Conservation (phyloP, 805 yeast genomes). For the Barnettozyma wickerhamii region DNA sequence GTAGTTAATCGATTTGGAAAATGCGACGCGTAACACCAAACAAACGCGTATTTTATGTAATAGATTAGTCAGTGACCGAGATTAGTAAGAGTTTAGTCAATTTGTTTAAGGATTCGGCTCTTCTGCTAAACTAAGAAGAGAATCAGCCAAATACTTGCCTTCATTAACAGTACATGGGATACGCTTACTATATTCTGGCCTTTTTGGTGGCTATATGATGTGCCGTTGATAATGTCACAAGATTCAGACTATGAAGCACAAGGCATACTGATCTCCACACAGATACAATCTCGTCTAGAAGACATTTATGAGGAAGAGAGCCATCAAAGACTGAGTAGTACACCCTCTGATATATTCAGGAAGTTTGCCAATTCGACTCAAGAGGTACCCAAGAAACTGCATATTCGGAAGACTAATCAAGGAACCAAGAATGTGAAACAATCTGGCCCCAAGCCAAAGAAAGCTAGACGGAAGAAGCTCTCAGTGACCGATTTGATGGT, state of each 20-base stretch:
- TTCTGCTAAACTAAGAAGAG: not conserved
- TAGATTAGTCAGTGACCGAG: too few species aligned
- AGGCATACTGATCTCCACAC: slow-evolving; percentile 20
- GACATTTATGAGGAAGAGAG: slow-evolving; percentile 13
- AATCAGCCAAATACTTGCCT: not conserved
- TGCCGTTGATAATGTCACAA: not conserved
- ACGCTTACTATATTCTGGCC: too few species aligned
- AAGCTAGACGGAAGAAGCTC: not conserved
- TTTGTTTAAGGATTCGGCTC: not conserved
- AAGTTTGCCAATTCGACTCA: slow-evolving; percentile 3
- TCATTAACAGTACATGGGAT: not conserved
- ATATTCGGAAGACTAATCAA: too few species aligned
- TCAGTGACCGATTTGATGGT: slow-evolving; percentile 7
- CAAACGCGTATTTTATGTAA: not conserved
- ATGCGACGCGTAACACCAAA: not conserved
- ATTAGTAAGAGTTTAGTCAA: too few species aligned
- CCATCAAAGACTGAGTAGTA: not conserved
- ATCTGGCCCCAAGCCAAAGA: not conserved
- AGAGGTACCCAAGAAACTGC: not conserved
- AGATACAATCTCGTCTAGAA: slow-evolving; percentile 22
- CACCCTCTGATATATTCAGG: not conserved
- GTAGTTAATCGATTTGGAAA: not conserved
- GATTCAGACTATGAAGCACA: not conserved
- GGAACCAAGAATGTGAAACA: not conserved
- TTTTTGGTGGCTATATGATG: slow-evolving; percentile 7